Evolutionary conservation across 768 basidiomycete species (phyloP).

Genomic region (Suillus ampliporus): DNA sequence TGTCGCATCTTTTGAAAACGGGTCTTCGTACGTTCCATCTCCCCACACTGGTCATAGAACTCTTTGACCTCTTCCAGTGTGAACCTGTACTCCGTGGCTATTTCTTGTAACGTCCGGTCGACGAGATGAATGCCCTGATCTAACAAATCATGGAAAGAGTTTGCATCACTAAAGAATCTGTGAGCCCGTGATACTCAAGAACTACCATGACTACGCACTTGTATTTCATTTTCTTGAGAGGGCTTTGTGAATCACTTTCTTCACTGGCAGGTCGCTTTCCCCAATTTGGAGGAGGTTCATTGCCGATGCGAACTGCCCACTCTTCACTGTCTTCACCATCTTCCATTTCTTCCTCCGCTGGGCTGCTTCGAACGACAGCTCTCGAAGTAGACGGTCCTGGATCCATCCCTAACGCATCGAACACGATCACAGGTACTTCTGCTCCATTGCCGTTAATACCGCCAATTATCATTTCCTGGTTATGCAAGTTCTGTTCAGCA

Average conservation of each 20-base stretch:
- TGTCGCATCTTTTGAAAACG: slow-evolving; percentile 76
- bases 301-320: slow-evolving; percentile 71
- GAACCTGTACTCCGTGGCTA: slow-evolving; percentile 73
- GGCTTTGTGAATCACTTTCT: slow-evolving; percentile 37
- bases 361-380: slow-evolving; percentile 43
- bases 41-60: slow-evolving; percentile 75
- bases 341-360: slow-evolving; percentile 71
- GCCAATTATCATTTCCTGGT: slow-evolving; percentile 24
- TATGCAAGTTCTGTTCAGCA: slow-evolving; percentile 28
- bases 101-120: slow-evolving; percentile 66
- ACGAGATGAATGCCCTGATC: slow-evolving; percentile 57
- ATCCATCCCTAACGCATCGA: slow-evolving; percentile 20
- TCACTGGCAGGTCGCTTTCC: slow-evolving; percentile 60
- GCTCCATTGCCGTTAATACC: slow-evolving; percentile 15
- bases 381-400: slow-evolving; percentile 36
- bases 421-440: slow-evolving; percentile 32
- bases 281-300: slow-evolving; percentile 70
- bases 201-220: slow-evolving; percentile 39
- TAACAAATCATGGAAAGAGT: background rate
- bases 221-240: slow-evolving; percentile 50
- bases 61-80: slow-evolving; percentile 79
- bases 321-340: slow-evolving; percentile 60
- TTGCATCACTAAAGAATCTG: background rate
- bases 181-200: background rate
- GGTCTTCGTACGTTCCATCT: slow-evolving; percentile 66